Evolutionary conservation across 805 yeast genomes (phyloP).

Genomic region (Lachancea kluyveri): DNA sequence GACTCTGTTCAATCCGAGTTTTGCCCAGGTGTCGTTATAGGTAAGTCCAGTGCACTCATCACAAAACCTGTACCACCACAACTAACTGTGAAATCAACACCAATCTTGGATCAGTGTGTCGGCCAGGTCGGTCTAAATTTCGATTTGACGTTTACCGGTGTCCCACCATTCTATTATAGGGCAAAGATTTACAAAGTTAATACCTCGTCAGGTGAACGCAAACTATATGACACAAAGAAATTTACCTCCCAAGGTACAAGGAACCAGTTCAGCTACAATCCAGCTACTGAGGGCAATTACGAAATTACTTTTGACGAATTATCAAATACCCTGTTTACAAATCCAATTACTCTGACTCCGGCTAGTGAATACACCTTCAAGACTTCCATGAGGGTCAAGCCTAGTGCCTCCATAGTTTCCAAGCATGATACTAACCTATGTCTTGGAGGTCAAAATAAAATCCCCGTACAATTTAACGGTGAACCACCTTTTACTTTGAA

Average conservation of each 20-base stretch:
- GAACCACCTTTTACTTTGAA: slow-evolving; percentile 68
- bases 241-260: slow-evolving; percentile 38
- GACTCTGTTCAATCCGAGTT: slow-evolving; percentile 46
- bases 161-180: slow-evolving; percentile 71
- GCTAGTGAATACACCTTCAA: slow-evolving; percentile 45
- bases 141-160: slow-evolving; percentile 62
- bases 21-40: slow-evolving; percentile 63
- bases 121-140: slow-evolving; percentile 86
- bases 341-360: slow-evolving; percentile 33
- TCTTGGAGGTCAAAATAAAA: slow-evolving; percentile 38
- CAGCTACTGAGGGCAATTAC: slow-evolving; percentile 76
- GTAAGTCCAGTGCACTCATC: slow-evolving; percentile 47
- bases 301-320: slow-evolving; percentile 62
- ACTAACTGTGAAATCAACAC: slow-evolving; percentile 34
- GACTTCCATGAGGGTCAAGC: slow-evolving; percentile 67
- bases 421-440: slow-evolving; percentile 33
- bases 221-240: slow-evolving; percentile 32
- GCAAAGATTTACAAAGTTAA: slow-evolving; percentile 54
- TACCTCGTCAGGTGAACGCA: slow-evolving; percentile 30
- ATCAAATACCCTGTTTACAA: slow-evolving; percentile 57
- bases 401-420: slow-evolving; percentile 42
- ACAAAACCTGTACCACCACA: slow-evolving; percentile 54
- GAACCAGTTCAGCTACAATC: slow-evolving; percentile 60
- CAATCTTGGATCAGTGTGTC: slow-evolving; percentile 80
- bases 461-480: slow-evolving; percentile 66